These are phyloP conservation scores for Salvia rosmarinus DNA, from an alignment of 257 asterid species.

Conservation along the genomic window DNA sequence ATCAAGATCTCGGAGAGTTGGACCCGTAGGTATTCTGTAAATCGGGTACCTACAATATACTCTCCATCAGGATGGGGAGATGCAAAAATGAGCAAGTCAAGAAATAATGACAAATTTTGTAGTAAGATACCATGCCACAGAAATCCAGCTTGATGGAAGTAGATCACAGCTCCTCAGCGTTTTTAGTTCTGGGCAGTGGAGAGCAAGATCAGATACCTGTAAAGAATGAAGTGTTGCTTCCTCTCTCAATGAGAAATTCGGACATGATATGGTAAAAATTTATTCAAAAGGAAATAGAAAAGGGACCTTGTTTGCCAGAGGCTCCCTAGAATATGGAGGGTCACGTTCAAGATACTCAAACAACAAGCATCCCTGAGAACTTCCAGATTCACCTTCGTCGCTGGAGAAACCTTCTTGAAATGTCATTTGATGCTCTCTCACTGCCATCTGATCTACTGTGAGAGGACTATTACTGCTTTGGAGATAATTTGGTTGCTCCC, in stretches of 20 bases:
- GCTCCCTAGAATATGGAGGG: conserved; percentile 80
- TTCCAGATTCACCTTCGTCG: conserved; percentile 85
- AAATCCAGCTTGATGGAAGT: conserved; percentile 86
- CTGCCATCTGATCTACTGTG: conserved; percentile 42
- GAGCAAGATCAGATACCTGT: conserved; percentile 76
- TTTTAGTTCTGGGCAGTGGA: conserved; percentile 69
- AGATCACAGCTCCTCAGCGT: conserved; percentile 85
- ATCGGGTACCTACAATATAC: conserved; percentile 80
- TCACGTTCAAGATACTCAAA: conserved; percentile 78
- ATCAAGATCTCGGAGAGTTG: conserved; percentile 81
- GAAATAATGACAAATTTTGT: not conserved
- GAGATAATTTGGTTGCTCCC: conserved; percentile 42
- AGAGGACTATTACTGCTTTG: conserved; percentile 39
- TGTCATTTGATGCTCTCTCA: conserved; percentile 51
- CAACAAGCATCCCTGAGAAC: conserved; percentile 68
- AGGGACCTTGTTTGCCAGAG: conserved; percentile 68
- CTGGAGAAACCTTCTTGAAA: conserved; percentile 85
- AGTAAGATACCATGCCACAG: conserved; percentile 82
- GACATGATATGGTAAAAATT: not conserved
- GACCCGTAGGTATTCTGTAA: conserved; percentile 93
- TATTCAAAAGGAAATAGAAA: not conserved
- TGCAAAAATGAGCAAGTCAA: not conserved
- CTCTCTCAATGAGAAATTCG: not conserved
- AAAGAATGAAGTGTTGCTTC: conserved; percentile 22
- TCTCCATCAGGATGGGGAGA: conserved; percentile 20